A percentile compares a stretch with the other conserved stretches of the same genome.
Evolutionary conservation across 2,329 filamentous ascomycete genomes (phyloP).

Genomic region (Cladosporium sp.): DNA sequence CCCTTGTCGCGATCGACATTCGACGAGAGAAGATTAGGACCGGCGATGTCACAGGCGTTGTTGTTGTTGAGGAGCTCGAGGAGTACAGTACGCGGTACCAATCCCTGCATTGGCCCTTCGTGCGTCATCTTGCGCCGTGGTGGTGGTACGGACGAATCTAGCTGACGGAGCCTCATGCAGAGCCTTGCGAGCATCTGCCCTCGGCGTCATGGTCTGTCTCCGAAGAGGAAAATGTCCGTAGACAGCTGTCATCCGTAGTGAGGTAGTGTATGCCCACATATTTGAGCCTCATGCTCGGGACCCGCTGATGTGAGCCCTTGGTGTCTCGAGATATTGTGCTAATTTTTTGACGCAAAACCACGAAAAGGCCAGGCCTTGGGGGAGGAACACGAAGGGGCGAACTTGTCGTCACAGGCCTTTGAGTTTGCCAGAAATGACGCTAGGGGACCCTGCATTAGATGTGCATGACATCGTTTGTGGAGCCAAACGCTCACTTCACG

Average conservation of each 20-base stretch:
- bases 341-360: background rate
- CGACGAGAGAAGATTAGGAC: background rate
- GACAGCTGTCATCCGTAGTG: background rate
- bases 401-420: constrained; percentile 2
- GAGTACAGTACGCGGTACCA: background rate
- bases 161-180: constrained; percentile 13
- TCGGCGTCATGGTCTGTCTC: background rate
- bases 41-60: background rate
- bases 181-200: background rate
- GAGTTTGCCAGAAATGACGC: background rate
- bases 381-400: background rate
- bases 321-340: background rate
- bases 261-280: background rate
- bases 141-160: constrained; percentile 7
- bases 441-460: background rate
- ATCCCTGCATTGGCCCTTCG: background rate
- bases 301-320: background rate
- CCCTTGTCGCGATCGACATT: background rate
- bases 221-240: background rate
- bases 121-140: constrained; percentile 14
- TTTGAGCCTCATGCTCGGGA: background rate
- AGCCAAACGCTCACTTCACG: constrained; percentile 14
- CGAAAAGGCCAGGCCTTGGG: background rate
- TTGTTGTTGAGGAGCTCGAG: background rate
- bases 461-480: constrained; percentile 16